These are phyloP conservation scores for Trametes cinnabarina DNA, from an alignment of 768 basidiomycete genomes.

Conservation along the genomic window DNA sequence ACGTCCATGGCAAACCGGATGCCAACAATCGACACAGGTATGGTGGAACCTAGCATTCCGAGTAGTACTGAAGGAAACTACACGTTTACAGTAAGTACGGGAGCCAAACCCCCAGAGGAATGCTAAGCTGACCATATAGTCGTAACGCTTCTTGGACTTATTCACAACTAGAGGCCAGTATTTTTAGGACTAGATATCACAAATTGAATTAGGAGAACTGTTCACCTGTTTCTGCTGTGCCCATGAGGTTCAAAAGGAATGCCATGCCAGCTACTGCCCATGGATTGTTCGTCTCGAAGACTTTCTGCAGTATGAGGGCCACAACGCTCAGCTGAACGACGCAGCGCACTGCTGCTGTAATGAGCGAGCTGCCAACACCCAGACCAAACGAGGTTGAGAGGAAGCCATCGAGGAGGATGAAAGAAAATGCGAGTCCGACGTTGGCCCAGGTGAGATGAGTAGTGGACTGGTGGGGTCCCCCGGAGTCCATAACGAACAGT, in stretches of 20 bases:
- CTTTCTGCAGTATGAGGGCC: slow-evolving; percentile 62
- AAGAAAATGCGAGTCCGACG: slow-evolving; percentile 70
- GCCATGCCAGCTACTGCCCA: slow-evolving; percentile 75
- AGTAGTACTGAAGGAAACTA: slow-evolving; percentile 67
- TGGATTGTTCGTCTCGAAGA: slow-evolving; percentile 73
- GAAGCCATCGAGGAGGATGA: slow-evolving; percentile 70
- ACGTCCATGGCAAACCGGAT: slow-evolving; percentile 73
- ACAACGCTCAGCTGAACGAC: slow-evolving; percentile 76
- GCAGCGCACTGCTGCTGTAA: slow-evolving; percentile 72
- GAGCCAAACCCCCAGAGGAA: background rate
- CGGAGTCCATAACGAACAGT: slow-evolving; percentile 22
- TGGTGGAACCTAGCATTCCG: slow-evolving; percentile 71
- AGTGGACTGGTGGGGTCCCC: slow-evolving; percentile 3
- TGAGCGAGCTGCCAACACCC: slow-evolving; percentile 63
- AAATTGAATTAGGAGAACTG: slow-evolving; percentile 4
- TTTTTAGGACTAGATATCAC: background rate
- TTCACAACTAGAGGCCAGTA: slow-evolving; percentile 54
- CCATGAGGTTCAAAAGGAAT: slow-evolving; percentile 73
- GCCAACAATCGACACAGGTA: slow-evolving; percentile 78
- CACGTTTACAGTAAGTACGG: background rate
- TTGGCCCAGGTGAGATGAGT: slow-evolving; percentile 63
- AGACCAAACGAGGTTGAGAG: slow-evolving; percentile 65
- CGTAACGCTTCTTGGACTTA: slow-evolving; percentile 70
- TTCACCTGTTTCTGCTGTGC: slow-evolving; percentile 74
- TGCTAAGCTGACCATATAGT: slow-evolving; percentile 58